Base-by-base conservation (phyloP, 176 grass and related monocot genomes). In the sorghum (Sorghum bicolor) region DNA sequence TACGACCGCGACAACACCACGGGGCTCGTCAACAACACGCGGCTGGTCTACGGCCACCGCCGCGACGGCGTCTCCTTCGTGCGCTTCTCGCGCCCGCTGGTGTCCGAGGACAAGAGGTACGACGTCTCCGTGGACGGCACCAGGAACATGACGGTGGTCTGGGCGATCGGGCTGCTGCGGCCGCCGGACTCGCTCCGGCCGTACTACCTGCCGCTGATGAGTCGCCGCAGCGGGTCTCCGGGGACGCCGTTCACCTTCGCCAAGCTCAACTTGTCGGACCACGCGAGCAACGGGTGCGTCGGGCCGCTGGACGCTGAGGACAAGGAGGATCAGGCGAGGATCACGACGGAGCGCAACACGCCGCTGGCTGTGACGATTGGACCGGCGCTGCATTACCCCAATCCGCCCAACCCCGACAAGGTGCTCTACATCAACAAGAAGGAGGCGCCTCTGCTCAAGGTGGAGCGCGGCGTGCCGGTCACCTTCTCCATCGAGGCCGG, bases 371-470 rank as follows among this genome's bases (percentile, higher is more conserved):
- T 98, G 5, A 94, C 91, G 2, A 78, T 84, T 4, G 93, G 91
- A 1, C 93, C 79, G 8, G 89, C 96, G 33, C 28, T 92, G 70
- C 93, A 90, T 70, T 98, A 98, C 81, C 91, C 96, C 0, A 98
- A 98, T 71, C 93, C 93, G 40, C 96, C 96, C 30, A 92, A 92
- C 64, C 93, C 93, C 0, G 77, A 55, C 4, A 95, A 92, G 82
- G 93, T 95, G 66, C 82, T 98, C 63, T 98, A 98, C 86, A 92
- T 98, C 84, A 98, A 98, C 80, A 98, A 95, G 84, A 95, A 95
- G 85, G 96, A 98, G 90, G 89, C 93, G 67, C 96, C 96, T 4
- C 77, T 98, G 82, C 87, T 98, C 82, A 91, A 91, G 90, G 93
- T 95, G 72, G 96, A 98, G 85, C 90, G 96, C 44, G 96, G 96